A percentile compares a stretch with the other conserved stretches of the same genome.
phyloP scores from a whole-genome alignment of 176 grass and related monocot genomes.

The Phoenix roebelenii region DNA sequence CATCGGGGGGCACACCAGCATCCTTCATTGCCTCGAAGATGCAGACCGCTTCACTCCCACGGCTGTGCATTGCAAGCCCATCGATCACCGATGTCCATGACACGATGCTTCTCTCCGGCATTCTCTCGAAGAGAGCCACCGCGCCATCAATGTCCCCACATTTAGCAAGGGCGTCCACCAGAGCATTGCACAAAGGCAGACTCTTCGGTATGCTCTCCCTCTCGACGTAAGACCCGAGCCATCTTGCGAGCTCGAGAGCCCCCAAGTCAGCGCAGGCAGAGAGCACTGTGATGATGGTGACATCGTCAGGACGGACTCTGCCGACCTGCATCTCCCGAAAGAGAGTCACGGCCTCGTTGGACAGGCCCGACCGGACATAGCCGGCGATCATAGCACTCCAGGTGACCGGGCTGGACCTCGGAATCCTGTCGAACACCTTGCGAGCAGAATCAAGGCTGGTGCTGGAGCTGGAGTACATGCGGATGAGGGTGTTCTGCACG shows the following conservation, averaged over 20 bases:
- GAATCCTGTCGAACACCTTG: constrained; percentile 52
- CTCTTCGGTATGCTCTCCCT: constrained; percentile 29
- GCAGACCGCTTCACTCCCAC: constrained; percentile 34
- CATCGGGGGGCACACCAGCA: constrained; percentile 32
- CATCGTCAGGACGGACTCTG: constrained; percentile 32
- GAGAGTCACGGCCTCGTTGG: constrained; percentile 31
- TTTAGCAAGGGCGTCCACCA: constrained; percentile 47
- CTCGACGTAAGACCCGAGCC: constrained; percentile 40
- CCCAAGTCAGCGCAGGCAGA: constrained; percentile 45
- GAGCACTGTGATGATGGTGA: constrained; percentile 38
- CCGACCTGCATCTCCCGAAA: constrained; percentile 55
- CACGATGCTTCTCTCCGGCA: constrained; percentile 40
- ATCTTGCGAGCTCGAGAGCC: constrained; percentile 52
- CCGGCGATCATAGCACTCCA: constrained; percentile 75
- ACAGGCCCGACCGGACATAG: constrained; percentile 40
- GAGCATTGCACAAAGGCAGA: constrained; percentile 39
- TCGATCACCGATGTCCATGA: constrained; percentile 61
- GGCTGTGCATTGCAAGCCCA: constrained; percentile 61
- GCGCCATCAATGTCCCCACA: constrained; percentile 54
- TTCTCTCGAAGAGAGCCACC: constrained; percentile 35
- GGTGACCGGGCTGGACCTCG: constrained; percentile 34
- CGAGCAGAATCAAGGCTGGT: constrained; percentile 23
- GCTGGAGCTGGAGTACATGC: not conserved
- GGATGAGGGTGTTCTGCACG: constrained; percentile 25
- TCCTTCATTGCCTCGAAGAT: constrained; percentile 49